Evolutionary conservation across 2,329 filamentous ascomycete species (phyloP), one percentile per base, ranked within the genome.

Genomic region (Bertia moriformis): DNA sequence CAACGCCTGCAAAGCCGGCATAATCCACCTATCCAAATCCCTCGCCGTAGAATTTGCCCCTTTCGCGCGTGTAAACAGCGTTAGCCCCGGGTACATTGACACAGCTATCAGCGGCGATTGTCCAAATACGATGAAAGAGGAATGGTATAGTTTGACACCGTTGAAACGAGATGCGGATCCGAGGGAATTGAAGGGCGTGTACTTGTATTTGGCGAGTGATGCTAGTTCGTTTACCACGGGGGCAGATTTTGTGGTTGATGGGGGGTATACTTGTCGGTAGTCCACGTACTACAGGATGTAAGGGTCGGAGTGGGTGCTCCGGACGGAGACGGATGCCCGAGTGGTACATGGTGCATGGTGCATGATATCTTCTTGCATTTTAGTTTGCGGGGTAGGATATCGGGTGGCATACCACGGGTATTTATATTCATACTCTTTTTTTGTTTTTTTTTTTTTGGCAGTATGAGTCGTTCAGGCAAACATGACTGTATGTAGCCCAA

Each of bases 181-280:
- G 3, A 47, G 50, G 29, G 52, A 56, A 41, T 37, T 55, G 14
- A 56, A 53, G 41, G 51, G 51, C 2, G 43, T 53, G 4, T 56
- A 53, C 37, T 37, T 56, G 14, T 56, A 55, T 40, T 45, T 55
- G 14, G 49, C 46, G n/a, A 84, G 78, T 13, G 84, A 93, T 57
- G 84, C 84, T 3, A 74, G 79, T n/a, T 83, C 76, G 40, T 93
- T 85, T 60, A 86, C 80, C 14, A 93, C 84, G 5, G 85, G 76
- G 0, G 66, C 71, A 7, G 79, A 87, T 55, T 65, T 91, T 42
- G 61, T 83, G 44, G 71, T 88, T 37, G 84, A 91, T 54, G 83
- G 83, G 42, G 82, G 82, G 40, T 86, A 86, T 57, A 27, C 22
- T 10, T 27, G 22, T n/a, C 22, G 22, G 22, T 27, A 27, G 22